phyloP scores from a whole-genome alignment of 2,329 filamentous ascomycete genomes.

The Arthrobotrys musiformis region DNA sequence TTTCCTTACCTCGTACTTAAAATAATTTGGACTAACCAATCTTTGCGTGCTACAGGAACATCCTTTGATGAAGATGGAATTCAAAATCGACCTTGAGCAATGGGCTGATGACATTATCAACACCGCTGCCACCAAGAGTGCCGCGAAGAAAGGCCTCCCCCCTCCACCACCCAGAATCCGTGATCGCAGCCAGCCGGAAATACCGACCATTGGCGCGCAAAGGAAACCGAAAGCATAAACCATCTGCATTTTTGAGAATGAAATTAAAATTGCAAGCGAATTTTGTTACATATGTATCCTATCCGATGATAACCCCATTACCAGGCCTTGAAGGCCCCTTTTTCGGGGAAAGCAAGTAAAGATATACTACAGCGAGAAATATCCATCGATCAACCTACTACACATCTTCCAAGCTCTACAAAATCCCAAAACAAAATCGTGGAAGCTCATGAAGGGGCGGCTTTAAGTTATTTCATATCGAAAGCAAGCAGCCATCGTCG shows the following conservation, averaged over 20 bases:
- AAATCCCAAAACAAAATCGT: background rate
- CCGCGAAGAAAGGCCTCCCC: constrained; percentile 40
- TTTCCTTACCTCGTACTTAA: background rate
- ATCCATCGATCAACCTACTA: constrained; percentile 24
- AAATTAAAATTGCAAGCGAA: constrained; percentile 50
- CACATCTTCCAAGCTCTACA: constrained; percentile 20
- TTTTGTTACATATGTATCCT: constrained; percentile 47
- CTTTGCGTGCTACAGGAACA: constrained; percentile 18
- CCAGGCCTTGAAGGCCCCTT: constrained; percentile 36
- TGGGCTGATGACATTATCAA: constrained; percentile 54
- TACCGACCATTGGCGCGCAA: constrained; percentile 48
- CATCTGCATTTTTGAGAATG: constrained; percentile 8
- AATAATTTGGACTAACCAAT: background rate
- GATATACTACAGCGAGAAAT: constrained; percentile 35
- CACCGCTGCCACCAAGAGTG: constrained; percentile 41
- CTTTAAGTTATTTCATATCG: constrained; percentile 1
- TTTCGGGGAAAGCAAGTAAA: constrained; percentile 9
- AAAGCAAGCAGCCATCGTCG: constrained; percentile 3
- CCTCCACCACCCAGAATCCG: constrained; percentile 48
- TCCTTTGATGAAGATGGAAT: constrained; percentile 41
- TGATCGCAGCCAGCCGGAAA: constrained; percentile 39
- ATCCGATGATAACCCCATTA: constrained; percentile 4
- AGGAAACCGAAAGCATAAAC: constrained; percentile 51
- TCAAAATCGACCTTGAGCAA: constrained; percentile 38
- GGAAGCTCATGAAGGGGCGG: constrained; percentile 6